Conservation (phyloP, 805 yeast species). For the Candida germanica region DNA sequence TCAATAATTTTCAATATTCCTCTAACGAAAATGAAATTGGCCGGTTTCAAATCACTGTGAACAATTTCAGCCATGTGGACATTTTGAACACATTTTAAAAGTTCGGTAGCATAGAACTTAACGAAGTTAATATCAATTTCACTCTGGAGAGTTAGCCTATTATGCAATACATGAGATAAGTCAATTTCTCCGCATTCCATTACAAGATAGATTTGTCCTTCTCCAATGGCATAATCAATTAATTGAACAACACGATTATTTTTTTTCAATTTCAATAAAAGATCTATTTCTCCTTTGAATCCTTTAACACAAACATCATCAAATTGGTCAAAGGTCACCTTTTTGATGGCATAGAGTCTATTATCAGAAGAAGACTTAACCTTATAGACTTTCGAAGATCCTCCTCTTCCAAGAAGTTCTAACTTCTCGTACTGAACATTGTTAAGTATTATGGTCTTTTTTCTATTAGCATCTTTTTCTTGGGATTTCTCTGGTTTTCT, state of each 20-base stretch:
- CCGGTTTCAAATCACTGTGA: slow-evolving; percentile 73
- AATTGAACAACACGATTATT: slow-evolving; percentile 71
- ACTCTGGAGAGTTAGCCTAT: slow-evolving; percentile 36
- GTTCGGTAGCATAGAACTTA: slow-evolving; percentile 72
- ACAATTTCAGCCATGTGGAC: slow-evolving; percentile 88
- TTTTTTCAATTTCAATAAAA: slow-evolving; percentile 59
- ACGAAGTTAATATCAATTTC: slow-evolving; percentile 70
- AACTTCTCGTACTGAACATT: slow-evolving; percentile 65
- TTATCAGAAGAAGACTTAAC: slow-evolving; percentile 54
- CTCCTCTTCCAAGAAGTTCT: slow-evolving; percentile 86
- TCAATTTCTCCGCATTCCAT: slow-evolving; percentile 97
- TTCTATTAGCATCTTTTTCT: slow-evolving; percentile 10
- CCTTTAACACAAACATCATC: slow-evolving; percentile 72
- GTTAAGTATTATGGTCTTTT: slow-evolving; percentile 42
- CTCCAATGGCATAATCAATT: slow-evolving; percentile 67
- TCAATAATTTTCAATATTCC: slow-evolving; percentile 88
- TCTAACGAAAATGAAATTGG: slow-evolving; percentile 72
- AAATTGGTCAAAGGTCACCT: slow-evolving; percentile 76
- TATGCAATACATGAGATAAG: slow-evolving; percentile 72
- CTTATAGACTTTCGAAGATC: slow-evolving; percentile 86
- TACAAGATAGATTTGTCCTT: slow-evolving; percentile 63
- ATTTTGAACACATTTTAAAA: slow-evolving; percentile 76
- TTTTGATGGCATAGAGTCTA: slow-evolving; percentile 72
- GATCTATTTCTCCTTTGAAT: slow-evolving; percentile 86
- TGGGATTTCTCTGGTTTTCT: slow-evolving; percentile 7